Conservation (phyloP, 805 yeast genomes). For the Metschnikowia anglica region DNA sequence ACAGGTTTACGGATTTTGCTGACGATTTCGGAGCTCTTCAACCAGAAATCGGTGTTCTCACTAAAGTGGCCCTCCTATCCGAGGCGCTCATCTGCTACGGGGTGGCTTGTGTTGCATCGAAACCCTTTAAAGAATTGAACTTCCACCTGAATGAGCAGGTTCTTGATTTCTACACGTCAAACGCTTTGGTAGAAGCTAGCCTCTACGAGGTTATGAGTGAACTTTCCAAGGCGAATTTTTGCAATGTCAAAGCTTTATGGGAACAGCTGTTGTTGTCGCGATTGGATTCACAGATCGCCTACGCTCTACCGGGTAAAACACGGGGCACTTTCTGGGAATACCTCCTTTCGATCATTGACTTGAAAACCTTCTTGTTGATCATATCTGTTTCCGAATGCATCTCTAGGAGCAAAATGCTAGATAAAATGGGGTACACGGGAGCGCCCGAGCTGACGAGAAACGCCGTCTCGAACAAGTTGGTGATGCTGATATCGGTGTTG, state of each 20-base stretch:
- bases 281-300: conserved; percentile 13
- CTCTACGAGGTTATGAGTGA: conserved; percentile 21
- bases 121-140: conserved; percentile 30
- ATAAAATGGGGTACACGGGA: conserved; percentile 29
- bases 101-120: conserved; percentile 25
- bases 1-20: conserved; percentile 27
- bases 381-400: conserved; percentile 28
- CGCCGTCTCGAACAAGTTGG: conserved; percentile 22
- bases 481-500: conserved; percentile 27
- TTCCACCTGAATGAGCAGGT: conserved; percentile 18
- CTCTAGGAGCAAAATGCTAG: conserved; percentile 24
- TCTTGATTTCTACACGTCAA: conserved; percentile 22
- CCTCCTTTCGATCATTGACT: conserved; percentile 28
- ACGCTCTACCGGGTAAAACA: conserved; percentile 13
- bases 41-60: conserved; percentile 3
- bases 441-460: conserved; percentile 6
- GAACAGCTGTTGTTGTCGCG: neutral
- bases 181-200: conserved; percentile 1
- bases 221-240: conserved; percentile 25
- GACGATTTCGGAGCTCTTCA: conserved; percentile 23
- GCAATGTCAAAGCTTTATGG: conserved; percentile 16
- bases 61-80: conserved; percentile 2
- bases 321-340: conserved; percentile 24
- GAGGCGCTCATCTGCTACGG: conserved; percentile 27
- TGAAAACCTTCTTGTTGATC: conserved; percentile 31